phyloP scores from a whole-genome alignment of 768 basidiomycete species.

The Brasilioporus rufonigricans region DNA sequence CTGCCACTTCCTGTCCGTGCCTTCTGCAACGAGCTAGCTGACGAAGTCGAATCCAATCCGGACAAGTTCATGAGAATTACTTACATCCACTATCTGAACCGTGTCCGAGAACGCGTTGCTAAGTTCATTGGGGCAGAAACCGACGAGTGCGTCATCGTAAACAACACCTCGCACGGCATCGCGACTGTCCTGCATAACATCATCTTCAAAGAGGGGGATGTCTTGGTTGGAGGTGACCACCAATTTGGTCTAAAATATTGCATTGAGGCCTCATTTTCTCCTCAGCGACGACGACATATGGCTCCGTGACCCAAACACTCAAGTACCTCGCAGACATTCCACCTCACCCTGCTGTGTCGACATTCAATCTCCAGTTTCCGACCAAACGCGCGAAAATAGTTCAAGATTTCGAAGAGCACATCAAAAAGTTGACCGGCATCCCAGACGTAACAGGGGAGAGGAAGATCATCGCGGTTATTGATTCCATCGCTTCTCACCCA shows the following conservation, averaged over 20 bases:
- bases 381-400: constrained; percentile 56
- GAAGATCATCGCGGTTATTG: constrained; percentile 68
- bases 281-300: constrained; percentile 58
- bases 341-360: constrained; percentile 50
- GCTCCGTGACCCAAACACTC: constrained; percentile 48
- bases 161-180: constrained; percentile 37
- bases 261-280: background rate
- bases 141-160: constrained; percentile 55
- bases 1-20: constrained; percentile 51
- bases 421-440: constrained; percentile 30
- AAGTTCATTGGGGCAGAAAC: constrained; percentile 47
- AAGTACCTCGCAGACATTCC: constrained; percentile 53
- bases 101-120: constrained; percentile 47
- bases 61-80: constrained; percentile 51
- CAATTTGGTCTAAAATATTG: background rate
- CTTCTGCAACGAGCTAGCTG: constrained; percentile 40
- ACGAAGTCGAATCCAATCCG: constrained; percentile 50
- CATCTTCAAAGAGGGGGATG: constrained; percentile 49
- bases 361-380: constrained; percentile 54
- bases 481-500: constrained; percentile 62
- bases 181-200: constrained; percentile 69
- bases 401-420: constrained; percentile 40
- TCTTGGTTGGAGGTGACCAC: constrained; percentile 48
- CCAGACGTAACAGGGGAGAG: constrained; percentile 25
- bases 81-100: constrained; percentile 33